Evolutionary conservation across 192 early-diverging fungal species (phyloP).

Genomic region (Gorgonomyces haynaldii): DNA sequence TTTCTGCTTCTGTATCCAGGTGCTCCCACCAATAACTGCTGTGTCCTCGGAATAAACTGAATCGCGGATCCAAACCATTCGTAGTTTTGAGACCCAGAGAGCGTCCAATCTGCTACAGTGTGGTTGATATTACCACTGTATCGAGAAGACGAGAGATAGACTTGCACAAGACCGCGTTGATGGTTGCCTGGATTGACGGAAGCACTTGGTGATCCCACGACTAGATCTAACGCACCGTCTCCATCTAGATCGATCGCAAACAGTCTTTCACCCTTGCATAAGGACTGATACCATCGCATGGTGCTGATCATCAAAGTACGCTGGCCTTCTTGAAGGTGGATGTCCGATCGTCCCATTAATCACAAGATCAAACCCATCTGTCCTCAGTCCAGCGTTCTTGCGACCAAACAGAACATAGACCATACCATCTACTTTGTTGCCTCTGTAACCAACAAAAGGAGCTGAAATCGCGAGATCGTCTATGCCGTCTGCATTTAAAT

Average conservation of each 20-base stretch:
- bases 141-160: conserved; percentile 17
- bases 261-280: too few relatives aligned
- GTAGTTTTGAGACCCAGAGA: conserved; percentile 24
- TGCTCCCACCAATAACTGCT: conserved; percentile 35
- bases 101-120: conserved; percentile 21
- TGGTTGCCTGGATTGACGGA: neutral
- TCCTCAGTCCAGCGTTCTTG: conserved; percentile 29
- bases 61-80: conserved; percentile 42
- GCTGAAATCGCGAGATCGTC: conserved; percentile 72
- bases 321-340: neutral
- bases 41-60: conserved; percentile 2
- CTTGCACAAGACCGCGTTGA: conserved; percentile 36
- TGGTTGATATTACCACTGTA: neutral
- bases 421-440: conserved; percentile 29
- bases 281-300: conserved; percentile 32
- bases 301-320: conserved; percentile 1
- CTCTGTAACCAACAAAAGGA: conserved; percentile 30
- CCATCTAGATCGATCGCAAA: conserved; percentile 50
- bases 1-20: too few relatives aligned
- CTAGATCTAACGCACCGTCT: conserved; percentile 52
- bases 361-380: neutral
- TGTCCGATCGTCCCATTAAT: conserved; percentile 11
- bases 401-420: conserved; percentile 62
- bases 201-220: conserved; percentile 49
- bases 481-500: conserved; percentile 75